Conservation (phyloP, 2,329 filamentous ascomycete genomes). For the Lithohypha guttulata region DNA sequence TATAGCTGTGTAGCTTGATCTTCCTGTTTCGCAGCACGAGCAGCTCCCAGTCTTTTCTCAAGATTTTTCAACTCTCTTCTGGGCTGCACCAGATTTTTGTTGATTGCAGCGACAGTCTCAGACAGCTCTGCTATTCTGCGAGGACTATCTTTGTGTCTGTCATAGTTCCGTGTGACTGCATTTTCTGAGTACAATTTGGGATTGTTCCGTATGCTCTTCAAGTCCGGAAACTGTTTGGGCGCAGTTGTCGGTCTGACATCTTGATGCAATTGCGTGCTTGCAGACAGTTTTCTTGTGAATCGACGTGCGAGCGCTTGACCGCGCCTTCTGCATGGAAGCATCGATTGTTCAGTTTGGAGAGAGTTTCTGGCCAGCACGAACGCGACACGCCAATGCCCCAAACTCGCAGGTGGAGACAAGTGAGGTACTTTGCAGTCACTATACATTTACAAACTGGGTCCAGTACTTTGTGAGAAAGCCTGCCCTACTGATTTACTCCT, state of each 20-base stretch:
- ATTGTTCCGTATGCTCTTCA: conserved; percentile 83
- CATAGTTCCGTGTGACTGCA: conserved; percentile 77
- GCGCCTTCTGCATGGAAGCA: conserved; percentile 7
- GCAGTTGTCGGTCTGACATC: conserved; percentile 53
- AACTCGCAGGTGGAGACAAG: conserved; percentile 5
- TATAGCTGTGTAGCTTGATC: conserved; percentile 5
- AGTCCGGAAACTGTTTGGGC: conserved; percentile 68
- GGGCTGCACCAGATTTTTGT: conserved; percentile 31
- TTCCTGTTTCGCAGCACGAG: conserved; percentile 22
- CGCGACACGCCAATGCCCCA: background rate
- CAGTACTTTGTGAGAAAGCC: too few relatives aligned
- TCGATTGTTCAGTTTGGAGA: conserved; percentile 4
- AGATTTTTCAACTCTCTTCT: conserved; percentile 35
- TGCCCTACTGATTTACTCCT: too few relatives aligned
- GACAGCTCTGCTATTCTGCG: conserved; percentile 38
- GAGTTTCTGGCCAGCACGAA: background rate
- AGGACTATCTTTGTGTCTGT: conserved; percentile 40
- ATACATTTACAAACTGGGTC: too few relatives aligned
- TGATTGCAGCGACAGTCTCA: conserved; percentile 29
- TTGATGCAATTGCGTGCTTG: conserved; percentile 21
- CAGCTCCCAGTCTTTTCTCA: conserved; percentile 31
- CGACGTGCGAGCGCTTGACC: conserved; percentile 1
- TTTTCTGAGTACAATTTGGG: conserved; percentile 71
- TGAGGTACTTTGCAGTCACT: too few relatives aligned
- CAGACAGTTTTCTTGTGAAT: background rate